Conservation (phyloP, 202 grass and related monocot species). For the Carex sylvatica region DNA sequence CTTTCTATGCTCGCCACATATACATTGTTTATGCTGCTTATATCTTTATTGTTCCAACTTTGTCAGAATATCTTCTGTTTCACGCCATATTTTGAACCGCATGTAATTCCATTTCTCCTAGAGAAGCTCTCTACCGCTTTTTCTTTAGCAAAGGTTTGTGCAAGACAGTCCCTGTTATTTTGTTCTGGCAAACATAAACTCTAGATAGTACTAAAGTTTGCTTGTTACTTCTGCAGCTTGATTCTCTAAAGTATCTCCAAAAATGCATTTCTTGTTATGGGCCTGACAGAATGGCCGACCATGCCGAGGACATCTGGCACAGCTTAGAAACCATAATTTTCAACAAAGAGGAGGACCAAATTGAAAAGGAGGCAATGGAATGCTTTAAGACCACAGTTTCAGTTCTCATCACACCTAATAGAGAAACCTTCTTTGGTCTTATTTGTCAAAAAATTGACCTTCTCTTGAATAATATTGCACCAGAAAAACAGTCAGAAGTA, state of each 20-base stretch:
- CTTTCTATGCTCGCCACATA: slow-evolving; percentile 23
- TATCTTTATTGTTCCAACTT: slow-evolving; percentile 31
- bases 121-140: slow-evolving; percentile 89
- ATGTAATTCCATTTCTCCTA: slow-evolving; percentile 83
- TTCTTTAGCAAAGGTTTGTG: slow-evolving; percentile 85
- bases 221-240: slow-evolving; percentile 59
- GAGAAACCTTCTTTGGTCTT: slow-evolving; percentile 69
- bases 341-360: slow-evolving; percentile 54
- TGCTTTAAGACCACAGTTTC: slow-evolving; percentile 64
- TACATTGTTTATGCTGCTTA: slow-evolving; percentile 17
- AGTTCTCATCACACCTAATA: slow-evolving; percentile 48
- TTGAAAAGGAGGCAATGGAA: slow-evolving; percentile 67
- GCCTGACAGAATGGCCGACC: slow-evolving; percentile 70
- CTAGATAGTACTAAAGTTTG: slow-evolving; percentile 14
- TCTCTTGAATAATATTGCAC: slow-evolving; percentile 36
- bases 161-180: slow-evolving; percentile 26
- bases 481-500: slow-evolving; percentile 42
- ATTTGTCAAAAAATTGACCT: slow-evolving; percentile 65
- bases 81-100: slow-evolving; percentile 63
- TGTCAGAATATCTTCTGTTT: slow-evolving; percentile 83
- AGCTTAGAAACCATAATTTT: slow-evolving; percentile 84
- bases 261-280: slow-evolving; percentile 80
- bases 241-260: slow-evolving; percentile 95
- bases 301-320: slow-evolving; percentile 59
- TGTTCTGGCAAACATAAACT: slow-evolving; percentile 27